Evolutionary conservation across 164 flowering plant genomes (phyloP), one percentile per base, ranked within the genome.

Genomic region (Sextonia rubra): DNA sequence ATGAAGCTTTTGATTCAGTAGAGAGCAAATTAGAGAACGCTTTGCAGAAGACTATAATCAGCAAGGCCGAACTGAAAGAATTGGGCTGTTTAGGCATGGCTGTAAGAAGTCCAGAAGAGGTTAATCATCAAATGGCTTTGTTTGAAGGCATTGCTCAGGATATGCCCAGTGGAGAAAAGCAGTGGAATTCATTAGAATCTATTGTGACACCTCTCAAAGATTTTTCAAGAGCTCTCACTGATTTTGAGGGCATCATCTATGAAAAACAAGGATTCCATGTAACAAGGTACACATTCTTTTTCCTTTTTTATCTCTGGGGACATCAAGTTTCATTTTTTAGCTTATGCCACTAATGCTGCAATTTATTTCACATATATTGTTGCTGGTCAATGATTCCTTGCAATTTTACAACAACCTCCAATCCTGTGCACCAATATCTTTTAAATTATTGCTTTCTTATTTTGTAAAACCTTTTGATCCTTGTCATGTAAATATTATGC

Each of bases 201-300:
- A 64, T 69, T 12, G 58, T 77, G 29, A 55, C 60, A 48, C 52
- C 73, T n/a, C 20, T 82, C 44, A n/a, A 18, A 32, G 74, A 69
- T 37, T 75, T 85, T 67, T 76, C 71, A 4, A 77, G 74, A 74
- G 55, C 37, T 18, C 44, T 83, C 1, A 49, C 23, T 49, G 78
- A 81, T 17, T 82, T 86, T 69, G 87, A 84, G 77, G 22, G 2
- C 15, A 47, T 49, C 49, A 67, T 77, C 15, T 22, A 72, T 12
- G 74, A 77, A 69, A 82, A 77, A 56, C 12, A 86, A 47, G 77
- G 64, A n/a, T 8, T 47, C 14, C 71, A 77, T 61, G 58, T 68
- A 71, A 64, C 68, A 55, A 90, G 92, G 92, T 88, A 86, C 61
- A 85, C 61, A 15, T 52, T 20, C 58, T 3, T 52, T 52, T 52